A percentile compares a stretch with the other conserved stretches of the same genome.
Conservation (phyloP, 176 grass and related monocot species). For the Otatea glauca region DNA sequence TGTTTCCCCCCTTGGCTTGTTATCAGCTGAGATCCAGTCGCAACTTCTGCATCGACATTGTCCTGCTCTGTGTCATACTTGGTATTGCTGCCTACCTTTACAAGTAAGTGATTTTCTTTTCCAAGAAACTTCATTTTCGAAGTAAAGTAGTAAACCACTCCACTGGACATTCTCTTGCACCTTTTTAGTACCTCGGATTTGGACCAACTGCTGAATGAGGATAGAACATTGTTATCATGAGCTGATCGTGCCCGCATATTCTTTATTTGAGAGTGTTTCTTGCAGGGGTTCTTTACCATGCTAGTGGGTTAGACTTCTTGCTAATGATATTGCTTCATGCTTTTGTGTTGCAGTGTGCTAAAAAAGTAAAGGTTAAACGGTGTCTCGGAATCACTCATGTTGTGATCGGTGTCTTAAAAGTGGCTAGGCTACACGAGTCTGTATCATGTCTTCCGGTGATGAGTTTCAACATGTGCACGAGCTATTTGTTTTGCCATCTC, state of each 20-base stretch:
- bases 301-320: neutral
- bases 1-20: too few relatives aligned
- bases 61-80: conserved; percentile 81
- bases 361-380: conserved; percentile 56
- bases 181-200: neutral
- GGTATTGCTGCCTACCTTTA: conserved; percentile 88
- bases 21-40: conserved; percentile 60
- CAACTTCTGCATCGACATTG: conserved; percentile 83
- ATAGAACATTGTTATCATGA: neutral
- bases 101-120: conserved; percentile 63
- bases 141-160: neutral
- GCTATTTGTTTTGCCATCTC: neutral
- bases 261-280: neutral
- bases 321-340: neutral
- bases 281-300: neutral
- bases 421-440: neutral
- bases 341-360: conserved; percentile 51
- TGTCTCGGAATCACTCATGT: neutral
- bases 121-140: neutral
- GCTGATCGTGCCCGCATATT: neutral
- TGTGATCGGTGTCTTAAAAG: neutral
- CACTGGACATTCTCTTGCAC: neutral
- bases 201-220: neutral
- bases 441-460: neutral
- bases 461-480: neutral